Evolutionary conservation across 1,284 basidiomycete species (phyloP), one percentile per base, ranked within the genome.

Genomic region (Somion occarium): DNA sequence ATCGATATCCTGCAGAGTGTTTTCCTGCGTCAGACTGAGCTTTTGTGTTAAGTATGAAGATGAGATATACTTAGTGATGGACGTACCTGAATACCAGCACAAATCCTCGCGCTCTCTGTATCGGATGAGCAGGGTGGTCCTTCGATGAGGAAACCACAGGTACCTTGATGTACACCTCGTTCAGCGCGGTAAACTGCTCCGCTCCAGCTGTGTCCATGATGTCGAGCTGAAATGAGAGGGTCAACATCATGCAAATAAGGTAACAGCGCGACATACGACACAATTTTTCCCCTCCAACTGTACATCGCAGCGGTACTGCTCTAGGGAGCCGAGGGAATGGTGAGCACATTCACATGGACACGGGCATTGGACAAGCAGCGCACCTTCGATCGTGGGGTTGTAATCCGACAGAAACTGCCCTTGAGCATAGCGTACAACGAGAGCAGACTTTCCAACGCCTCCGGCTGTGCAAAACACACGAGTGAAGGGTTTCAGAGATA

Each of bases 161-260:
- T 30, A 86, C 87, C 75, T 85, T 84, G 64, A 91, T 88, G 63
- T 89, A 90, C 7, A 85, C 73, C 66, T 91, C 89, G 58, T 87
- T 89, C 50, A 90, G 69, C 19, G 84, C 83, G 12, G 74, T 87
- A 63, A 91, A 91, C 64, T 91, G 92, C 63, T 91, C 91, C n/a
- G 86, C 85, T 11, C 93, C 92, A 18, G 93, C 93, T 12, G 93
- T 95, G 65, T 95, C 93, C 50, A 93, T 69, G 37, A 95, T 84
- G 63, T 95, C 90, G 51, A 93, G 80, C 84, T 89, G 23, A 38
- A 38, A 46, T 56, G 56, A 53, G 60, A 53, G 63, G 44, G 24
- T 52, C 34, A 19, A 46, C 20, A 44, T 50, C 41, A 30, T 44
- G 26, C 38, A 41, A 42, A n/a, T 42, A 38, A 39, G 5, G 49